Evolutionary conservation across 352 stramenopile genomes (phyloP).

Genomic region (Globisporangium perplexum): DNA sequence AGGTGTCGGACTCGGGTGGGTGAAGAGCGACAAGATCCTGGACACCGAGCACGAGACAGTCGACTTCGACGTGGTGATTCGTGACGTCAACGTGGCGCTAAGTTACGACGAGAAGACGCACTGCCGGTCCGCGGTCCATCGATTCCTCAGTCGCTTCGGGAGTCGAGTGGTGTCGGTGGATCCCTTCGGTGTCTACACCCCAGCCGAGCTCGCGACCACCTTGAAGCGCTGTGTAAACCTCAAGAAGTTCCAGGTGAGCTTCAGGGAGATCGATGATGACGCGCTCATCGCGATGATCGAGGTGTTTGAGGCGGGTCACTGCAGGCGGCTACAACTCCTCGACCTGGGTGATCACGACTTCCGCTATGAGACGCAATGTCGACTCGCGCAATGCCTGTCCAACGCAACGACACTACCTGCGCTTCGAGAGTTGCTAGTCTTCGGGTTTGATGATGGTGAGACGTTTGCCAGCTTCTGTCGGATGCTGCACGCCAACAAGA

Average conservation of each 20-base stretch:
- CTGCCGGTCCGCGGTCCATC: no score
- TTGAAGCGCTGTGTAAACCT: no score
- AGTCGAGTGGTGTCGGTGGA: background rate
- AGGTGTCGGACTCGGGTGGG: slow-evolving; percentile 3
- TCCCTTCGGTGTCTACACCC: background rate
- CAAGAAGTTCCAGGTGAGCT: no score
- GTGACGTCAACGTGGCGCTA: no score
- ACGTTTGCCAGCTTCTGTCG: background rate
- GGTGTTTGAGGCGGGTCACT: background rate
- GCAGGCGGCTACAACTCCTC: background rate
- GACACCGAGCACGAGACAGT: background rate
- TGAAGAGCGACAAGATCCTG: background rate
- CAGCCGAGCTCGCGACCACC: background rate
- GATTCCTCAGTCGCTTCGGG: slow-evolving; percentile 3
- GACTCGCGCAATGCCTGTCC: background rate
- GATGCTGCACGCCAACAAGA: slow-evolving; percentile 6
- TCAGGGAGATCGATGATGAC: no score
- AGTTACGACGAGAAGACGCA: no score
- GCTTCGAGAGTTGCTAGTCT: slow-evolving; percentile 11
- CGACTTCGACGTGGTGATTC: background rate
- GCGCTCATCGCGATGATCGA: background rate
- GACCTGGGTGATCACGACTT: background rate
- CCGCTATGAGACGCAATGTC: no score
- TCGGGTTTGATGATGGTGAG: no score
- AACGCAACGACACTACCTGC: background rate